A percentile compares a stretch with the other conserved stretches of the same genome.
Conservation (phyloP, 441 rosid species). For the Pelargonium australe region DNA sequence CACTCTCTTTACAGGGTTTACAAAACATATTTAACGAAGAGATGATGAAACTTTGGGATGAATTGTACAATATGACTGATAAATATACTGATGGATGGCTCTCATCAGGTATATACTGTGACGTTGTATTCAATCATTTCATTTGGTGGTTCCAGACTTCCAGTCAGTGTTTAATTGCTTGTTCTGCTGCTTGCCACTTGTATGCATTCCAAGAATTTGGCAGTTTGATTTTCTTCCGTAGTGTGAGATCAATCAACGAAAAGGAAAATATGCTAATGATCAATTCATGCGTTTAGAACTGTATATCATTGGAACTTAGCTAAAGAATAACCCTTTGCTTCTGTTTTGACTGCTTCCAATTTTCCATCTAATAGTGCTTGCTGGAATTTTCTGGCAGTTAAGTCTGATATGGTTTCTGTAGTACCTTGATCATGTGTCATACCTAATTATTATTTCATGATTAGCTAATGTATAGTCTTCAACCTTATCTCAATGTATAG, state of each 20-base stretch:
- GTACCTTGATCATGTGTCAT: background rate
- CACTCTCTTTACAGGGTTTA: constrained; percentile 54
- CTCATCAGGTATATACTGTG: constrained; percentile 53
- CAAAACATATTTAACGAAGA: constrained; percentile 39
- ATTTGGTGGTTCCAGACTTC: constrained; percentile 1
- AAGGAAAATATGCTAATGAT: background rate
- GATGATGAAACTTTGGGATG: constrained; percentile 40
- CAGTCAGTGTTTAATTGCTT: background rate
- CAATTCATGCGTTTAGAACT: background rate
- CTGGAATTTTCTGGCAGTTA: background rate
- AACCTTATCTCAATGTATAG: constrained; percentile 42
- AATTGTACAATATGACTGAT: constrained; percentile 65
- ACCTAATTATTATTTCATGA: background rate
- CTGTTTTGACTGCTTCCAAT: too few species aligned
- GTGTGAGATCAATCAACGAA: background rate
- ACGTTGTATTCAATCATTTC: constrained; percentile 12
- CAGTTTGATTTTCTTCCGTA: background rate
- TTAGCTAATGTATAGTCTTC: constrained; percentile 16
- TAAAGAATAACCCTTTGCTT: background rate
- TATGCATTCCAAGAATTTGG: constrained; percentile 3
- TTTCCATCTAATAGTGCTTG: too few species aligned
- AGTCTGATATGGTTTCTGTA: background rate
- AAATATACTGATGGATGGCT: constrained; percentile 77
- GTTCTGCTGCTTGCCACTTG: constrained; percentile 11
- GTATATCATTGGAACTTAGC: background rate